Evolutionary conservation across 768 basidiomycete species (phyloP).

Genomic region (Rhizopogon rudus): DNA sequence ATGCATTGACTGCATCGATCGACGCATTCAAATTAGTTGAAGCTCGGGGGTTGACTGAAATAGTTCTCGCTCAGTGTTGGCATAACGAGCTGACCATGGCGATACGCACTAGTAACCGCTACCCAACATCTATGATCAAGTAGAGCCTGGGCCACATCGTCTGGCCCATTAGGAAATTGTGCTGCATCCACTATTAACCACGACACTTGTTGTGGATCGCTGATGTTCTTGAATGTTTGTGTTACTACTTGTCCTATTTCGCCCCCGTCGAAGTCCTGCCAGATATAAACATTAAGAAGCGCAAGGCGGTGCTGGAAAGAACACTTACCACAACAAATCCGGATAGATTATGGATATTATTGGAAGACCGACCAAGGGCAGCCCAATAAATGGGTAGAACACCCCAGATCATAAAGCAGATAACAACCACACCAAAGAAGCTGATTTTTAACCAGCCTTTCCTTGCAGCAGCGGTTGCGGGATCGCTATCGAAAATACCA

Average conservation of each 20-base stretch:
- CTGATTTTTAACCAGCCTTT: slow-evolving; percentile 38
- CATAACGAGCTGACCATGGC: not conserved
- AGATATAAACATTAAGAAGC: not conserved
- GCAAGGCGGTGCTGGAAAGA: not conserved
- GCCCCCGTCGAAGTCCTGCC: slow-evolving; percentile 58
- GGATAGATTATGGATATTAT: slow-evolving; percentile 35
- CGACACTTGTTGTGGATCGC: slow-evolving; percentile 30
- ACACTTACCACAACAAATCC: slow-evolving; percentile 54
- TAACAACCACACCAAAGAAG: slow-evolving; percentile 27
- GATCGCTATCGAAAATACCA: slow-evolving; percentile 23
- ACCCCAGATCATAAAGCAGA: slow-evolving; percentile 40
- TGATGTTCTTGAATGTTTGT: slow-evolving; percentile 28
- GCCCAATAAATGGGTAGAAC: slow-evolving; percentile 61
- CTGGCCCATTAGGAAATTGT: slow-evolving; percentile 40
- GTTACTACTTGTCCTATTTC: slow-evolving; percentile 44
- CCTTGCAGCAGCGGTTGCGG: slow-evolving; percentile 27
- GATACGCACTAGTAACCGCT: slow-evolving; percentile 44
- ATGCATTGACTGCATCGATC: slow-evolving; percentile 33
- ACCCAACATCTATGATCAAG: slow-evolving; percentile 50
- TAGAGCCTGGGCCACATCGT: slow-evolving; percentile 40
- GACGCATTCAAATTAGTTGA: slow-evolving; percentile 32
- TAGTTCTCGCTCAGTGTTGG: not conserved
- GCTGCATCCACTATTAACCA: slow-evolving; percentile 41
- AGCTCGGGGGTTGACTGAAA: slow-evolving; percentile 38
- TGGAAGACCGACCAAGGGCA: slow-evolving; percentile 41